Evolutionary conservation across 192 early-diverging fungal genomes (phyloP), one percentile per base, ranked within the genome.

Genomic region (Coemansia sp.): DNA sequence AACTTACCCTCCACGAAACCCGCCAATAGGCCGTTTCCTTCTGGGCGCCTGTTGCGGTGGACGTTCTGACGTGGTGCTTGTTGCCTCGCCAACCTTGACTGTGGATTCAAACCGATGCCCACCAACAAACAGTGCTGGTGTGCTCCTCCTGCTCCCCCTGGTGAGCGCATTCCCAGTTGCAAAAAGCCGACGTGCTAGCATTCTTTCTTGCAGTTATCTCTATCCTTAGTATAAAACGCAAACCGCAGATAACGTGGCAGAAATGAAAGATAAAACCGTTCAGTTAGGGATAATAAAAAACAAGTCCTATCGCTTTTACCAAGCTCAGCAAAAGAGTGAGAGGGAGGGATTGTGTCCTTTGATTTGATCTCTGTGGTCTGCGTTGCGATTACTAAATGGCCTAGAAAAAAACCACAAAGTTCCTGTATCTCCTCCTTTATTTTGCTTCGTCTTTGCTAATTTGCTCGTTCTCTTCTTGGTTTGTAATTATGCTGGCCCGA

Each of bases 1-100:
- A 19, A 20, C 58, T 61, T 81, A 82, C 83, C 85, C 85, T 68
- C 85, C 85, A 57, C 85, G 85, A 81, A 86, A 86, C 44, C 84
- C 85, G 59, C 84, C 83, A 42, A 83, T 81, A 34, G 77, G 75
- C 33, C 81, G 81, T 72, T 83, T 84, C 79, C 62, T 84, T 82
- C 65, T 82, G 67, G 63, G 76, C 56, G 55, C 65, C 23, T 50
- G 66, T 44, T 36, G 65, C 19, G 59, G 65, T 25, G 70, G 76
- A 57, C 78, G 74, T 58, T 58, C 48, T 1, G 52, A 59, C 3
- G 29, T 33, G 19, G 62, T 40, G 56, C 64, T 48, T 20, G n/a
- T n/a, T n/a, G 56, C 23, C n/a, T 78, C 70, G 55, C 66, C 75
- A 6, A 69, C 75, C 25, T 72, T 79, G 50, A 67, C 62, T 65